These are phyloP conservation scores for Eucalyptus microcorys DNA, from an alignment of 345 rosid species.

Conservation along the genomic window DNA sequence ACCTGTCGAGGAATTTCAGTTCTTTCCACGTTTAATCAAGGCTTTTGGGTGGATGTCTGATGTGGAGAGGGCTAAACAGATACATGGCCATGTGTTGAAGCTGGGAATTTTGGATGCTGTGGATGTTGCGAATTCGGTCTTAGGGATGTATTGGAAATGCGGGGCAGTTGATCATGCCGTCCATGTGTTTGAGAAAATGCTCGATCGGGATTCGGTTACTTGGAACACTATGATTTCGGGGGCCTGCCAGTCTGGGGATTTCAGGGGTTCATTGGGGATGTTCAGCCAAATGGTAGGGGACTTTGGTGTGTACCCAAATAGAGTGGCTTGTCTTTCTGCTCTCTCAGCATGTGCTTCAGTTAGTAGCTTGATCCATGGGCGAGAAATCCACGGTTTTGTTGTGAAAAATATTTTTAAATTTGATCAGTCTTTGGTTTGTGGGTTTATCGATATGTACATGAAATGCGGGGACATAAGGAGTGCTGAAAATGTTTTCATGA, in stretches of 20 bases:
- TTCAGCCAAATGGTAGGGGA: not conserved
- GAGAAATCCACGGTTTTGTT: slow-evolving; percentile 23
- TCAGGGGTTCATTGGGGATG: not conserved
- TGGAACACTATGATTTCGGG: not conserved
- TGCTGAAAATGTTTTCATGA: slow-evolving; percentile 12
- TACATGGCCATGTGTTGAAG: slow-evolving; percentile 28
- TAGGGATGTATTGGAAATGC: not conserved
- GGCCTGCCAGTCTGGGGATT: not conserved
- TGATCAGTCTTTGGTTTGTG: slow-evolving; percentile 21
- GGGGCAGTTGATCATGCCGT: not conserved
- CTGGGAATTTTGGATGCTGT: slow-evolving; percentile 2
- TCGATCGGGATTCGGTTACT: not conserved
- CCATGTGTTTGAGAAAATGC: not conserved
- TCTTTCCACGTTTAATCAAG: slow-evolving; percentile 30
- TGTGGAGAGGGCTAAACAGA: slow-evolving; percentile 6
- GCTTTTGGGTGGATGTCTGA: slow-evolving; percentile 18
- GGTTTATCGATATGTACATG: slow-evolving; percentile 32
- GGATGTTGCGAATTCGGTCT: not conserved
- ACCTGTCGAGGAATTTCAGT: slow-evolving; percentile 7
- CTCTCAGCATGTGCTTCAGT: slow-evolving; percentile 9
- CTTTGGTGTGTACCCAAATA: not conserved
- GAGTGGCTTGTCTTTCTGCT: not conserved
- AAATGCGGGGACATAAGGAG: slow-evolving; percentile 21
- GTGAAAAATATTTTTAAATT: slow-evolving; percentile 10
- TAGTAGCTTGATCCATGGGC: slow-evolving; percentile 10